A percentile compares a stretch with the other conserved stretches of the same genome.
These are phyloP conservation scores for Suhomyces kilbournensis DNA, from an alignment of 805 yeast genomes.

Conservation along the genomic window DNA sequence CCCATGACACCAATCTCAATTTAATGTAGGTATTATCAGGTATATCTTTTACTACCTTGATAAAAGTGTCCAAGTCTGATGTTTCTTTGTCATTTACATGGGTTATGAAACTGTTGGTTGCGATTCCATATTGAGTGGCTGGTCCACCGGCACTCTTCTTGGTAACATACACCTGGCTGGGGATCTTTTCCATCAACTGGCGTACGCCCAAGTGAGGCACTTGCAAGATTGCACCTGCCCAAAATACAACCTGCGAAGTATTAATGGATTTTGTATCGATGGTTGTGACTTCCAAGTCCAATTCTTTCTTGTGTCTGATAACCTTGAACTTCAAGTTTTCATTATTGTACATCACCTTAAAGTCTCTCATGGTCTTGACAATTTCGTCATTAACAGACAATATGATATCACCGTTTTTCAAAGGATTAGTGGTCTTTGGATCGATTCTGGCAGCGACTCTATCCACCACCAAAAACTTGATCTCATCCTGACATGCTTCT, in stretches of 20 bases:
- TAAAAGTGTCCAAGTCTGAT: slow-evolving; percentile 64
- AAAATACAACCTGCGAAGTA: slow-evolving; percentile 66
- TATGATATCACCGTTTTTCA: slow-evolving; percentile 71
- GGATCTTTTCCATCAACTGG: slow-evolving; percentile 73
- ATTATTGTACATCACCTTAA: slow-evolving; percentile 48
- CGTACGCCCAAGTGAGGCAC: slow-evolving; percentile 91
- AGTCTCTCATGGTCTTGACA: slow-evolving; percentile 65
- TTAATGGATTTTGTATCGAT: slow-evolving; percentile 53
- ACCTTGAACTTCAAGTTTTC: slow-evolving; percentile 54
- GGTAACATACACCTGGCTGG: slow-evolving; percentile 82
- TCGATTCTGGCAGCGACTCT: slow-evolving; percentile 56
- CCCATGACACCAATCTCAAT: slow-evolving; percentile 77
- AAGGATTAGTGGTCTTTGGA: slow-evolving; percentile 28
- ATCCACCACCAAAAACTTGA: slow-evolving; percentile 69
- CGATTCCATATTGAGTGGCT: slow-evolving; percentile 75
- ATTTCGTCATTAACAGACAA: slow-evolving; percentile 64
- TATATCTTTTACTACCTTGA: slow-evolving; percentile 61
- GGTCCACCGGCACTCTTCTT: slow-evolving; percentile 79
- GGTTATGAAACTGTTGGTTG: slow-evolving; percentile 80
- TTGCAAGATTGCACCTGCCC: slow-evolving; percentile 85
- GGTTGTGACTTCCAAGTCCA: slow-evolving; percentile 63
- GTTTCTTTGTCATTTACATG: slow-evolving; percentile 81
- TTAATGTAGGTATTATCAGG: slow-evolving; percentile 81
- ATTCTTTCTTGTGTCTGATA: slow-evolving; percentile 66
- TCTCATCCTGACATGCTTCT: slow-evolving; percentile 56